Evolutionary conservation across 805 yeast species (phyloP).

Genomic region (Nakazawaea holstii): DNA sequence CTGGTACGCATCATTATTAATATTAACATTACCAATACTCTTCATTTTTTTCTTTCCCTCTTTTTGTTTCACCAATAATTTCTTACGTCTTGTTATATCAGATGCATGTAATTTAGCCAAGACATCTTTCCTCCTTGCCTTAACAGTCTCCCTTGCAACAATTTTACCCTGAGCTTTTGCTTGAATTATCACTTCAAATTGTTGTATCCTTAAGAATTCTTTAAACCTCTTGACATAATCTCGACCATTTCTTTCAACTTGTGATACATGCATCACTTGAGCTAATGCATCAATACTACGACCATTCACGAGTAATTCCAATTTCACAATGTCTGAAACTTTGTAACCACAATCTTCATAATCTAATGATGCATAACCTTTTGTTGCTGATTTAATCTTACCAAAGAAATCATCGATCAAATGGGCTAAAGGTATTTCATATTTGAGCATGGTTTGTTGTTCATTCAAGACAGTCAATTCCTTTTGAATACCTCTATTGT

Average conservation of each 20-base stretch:
- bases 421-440: conserved; percentile 81
- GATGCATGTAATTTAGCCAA: conserved; percentile 90
- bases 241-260: conserved; percentile 65
- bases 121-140: conserved; percentile 94
- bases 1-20: conserved; percentile 84
- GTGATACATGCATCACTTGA: conserved; percentile 80
- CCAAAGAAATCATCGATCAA: conserved; percentile 95
- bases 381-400: conserved; percentile 79
- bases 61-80: conserved; percentile 80
- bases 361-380: conserved; percentile 91
- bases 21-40: conserved; percentile 69
- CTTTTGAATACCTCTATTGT: conserved; percentile 75
- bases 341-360: conserved; percentile 91
- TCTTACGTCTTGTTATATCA: conserved; percentile 85
- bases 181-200: conserved; percentile 90
- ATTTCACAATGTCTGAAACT: conserved; percentile 73
- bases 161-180: conserved; percentile 78
- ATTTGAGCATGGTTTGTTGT: conserved; percentile 77
- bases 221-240: conserved; percentile 83
- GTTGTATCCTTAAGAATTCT: conserved; percentile 71
- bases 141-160: conserved; percentile 87
- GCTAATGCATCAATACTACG: conserved; percentile 87
- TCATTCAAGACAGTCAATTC: conserved; percentile 73
- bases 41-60: conserved; percentile 89
- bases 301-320: conserved; percentile 88